Evolutionary conservation across 805 yeast species (phyloP).

Genomic region (Saccharomyces kudriavzevii): DNA sequence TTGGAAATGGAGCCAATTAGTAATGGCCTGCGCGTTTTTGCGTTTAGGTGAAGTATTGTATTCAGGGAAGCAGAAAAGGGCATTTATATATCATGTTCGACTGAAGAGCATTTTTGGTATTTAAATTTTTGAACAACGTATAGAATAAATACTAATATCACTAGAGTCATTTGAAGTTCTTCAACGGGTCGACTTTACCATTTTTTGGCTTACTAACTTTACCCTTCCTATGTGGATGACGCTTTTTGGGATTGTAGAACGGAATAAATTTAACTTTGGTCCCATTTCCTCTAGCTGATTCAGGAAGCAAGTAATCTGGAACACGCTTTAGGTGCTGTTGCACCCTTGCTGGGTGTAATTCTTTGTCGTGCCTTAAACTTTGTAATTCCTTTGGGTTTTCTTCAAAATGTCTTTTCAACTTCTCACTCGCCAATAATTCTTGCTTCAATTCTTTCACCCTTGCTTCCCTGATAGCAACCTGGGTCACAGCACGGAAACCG

Average conservation of each 20-base stretch:
- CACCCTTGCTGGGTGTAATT: slow-evolving; percentile 69
- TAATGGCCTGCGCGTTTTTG: neutral
- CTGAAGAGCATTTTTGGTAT: neutral
- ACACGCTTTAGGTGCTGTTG: slow-evolving; percentile 85
- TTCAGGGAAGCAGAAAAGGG: neutral
- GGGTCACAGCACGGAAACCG: slow-evolving; percentile 91
- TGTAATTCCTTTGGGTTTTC: slow-evolving; percentile 93
- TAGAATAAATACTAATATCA: neutral
- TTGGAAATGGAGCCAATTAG: neutral
- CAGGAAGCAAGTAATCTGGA: slow-evolving; percentile 86
- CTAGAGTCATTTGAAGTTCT: slow-evolving; percentile 37
- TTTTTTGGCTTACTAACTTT: slow-evolving; percentile 39
- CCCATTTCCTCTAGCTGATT: slow-evolving; percentile 52
- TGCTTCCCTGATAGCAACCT: slow-evolving; percentile 84
- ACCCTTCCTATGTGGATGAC: slow-evolving; percentile 20
- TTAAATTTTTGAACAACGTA: neutral
- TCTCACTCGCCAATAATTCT: slow-evolving; percentile 81
- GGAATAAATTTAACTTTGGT: slow-evolving; percentile 65
- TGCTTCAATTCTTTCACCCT: slow-evolving; percentile 80
- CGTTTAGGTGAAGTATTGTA: neutral
- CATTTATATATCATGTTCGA: neutral
- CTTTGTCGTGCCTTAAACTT: slow-evolving; percentile 85
- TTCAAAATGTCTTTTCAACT: slow-evolving; percentile 87
- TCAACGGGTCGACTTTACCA: slow-evolving; percentile 57
- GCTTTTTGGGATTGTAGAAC: slow-evolving; percentile 42